Evolutionary conservation across 768 basidiomycete genomes (phyloP).

Genomic region (Auricularia cornea): DNA sequence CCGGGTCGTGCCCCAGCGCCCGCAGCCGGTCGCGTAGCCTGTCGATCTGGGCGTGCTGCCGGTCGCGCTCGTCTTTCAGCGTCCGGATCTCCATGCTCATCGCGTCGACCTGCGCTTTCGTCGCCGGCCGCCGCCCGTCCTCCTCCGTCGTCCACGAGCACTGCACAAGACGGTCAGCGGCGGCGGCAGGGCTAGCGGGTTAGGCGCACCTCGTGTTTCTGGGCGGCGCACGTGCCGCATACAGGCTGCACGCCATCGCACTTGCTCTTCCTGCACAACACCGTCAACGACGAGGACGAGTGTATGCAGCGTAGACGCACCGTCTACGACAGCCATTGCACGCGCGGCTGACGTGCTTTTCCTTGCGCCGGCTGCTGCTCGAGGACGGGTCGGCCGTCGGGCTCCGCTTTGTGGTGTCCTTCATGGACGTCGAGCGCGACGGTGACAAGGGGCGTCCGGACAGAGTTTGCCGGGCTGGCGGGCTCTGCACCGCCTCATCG

Average conservation of each 20-base stretch:
- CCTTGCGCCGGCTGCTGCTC: background rate
- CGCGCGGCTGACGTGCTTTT: background rate
- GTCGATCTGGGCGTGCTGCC: background rate
- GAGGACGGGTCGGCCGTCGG: background rate
- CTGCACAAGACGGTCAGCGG: background rate
- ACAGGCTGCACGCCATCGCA: conserved; percentile 25
- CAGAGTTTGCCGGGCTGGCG: background rate
- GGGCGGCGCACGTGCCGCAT: conserved; percentile 21
- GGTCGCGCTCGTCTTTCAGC: background rate
- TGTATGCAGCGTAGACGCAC: background rate
- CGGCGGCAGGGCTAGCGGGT: background rate
- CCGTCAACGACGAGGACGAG: background rate
- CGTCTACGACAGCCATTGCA: background rate
- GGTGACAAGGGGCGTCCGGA: background rate
- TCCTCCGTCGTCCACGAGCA: background rate
- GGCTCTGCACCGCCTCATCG: background rate
- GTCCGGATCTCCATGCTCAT: background rate
- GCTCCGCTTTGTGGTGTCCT: background rate
- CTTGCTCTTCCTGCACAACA: conserved; percentile 21
- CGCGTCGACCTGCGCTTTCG: background rate
- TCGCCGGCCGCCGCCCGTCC: background rate
- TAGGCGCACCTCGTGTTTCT: conserved; percentile 15
- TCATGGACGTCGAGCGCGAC: background rate
- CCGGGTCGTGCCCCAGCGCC: background rate
- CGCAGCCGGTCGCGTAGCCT: background rate